Percentiles rank a stretch among this genome's conserved stretches.
phyloP scores from a whole-genome alignment of 2,329 filamentous ascomycete species.

The Sporothrix protearum region DNA sequence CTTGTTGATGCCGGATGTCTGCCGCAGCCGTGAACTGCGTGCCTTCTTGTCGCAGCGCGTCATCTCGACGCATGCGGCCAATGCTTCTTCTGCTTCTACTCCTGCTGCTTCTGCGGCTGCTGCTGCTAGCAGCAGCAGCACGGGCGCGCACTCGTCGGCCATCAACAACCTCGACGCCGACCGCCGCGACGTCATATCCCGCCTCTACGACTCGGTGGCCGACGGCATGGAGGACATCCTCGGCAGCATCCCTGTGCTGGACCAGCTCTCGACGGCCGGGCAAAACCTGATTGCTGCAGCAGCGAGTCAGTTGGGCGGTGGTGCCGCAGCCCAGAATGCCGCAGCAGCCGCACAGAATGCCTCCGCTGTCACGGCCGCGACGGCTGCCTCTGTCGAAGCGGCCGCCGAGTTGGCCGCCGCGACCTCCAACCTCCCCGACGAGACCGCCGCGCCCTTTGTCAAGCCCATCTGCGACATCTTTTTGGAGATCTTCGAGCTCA shows the following conservation, averaged over 20 bases:
- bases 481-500: conserved; percentile 90
- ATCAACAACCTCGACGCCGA: conserved; percentile 43
- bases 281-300: conserved; percentile 84
- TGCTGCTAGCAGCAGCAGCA: no score
- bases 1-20: conserved; percentile 84
- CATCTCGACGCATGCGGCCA: conserved; percentile 47
- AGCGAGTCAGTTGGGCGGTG: conserved; percentile 58
- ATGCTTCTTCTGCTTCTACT: no score
- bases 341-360: neutral
- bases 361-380: neutral
- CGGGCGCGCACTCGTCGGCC: no score
- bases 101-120: no score
- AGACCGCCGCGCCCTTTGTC: conserved; percentile 65
- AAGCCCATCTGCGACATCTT: conserved; percentile 98
- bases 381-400: neutral
- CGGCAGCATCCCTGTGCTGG: conserved; percentile 90
- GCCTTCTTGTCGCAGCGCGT: conserved; percentile 90
- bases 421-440: conserved; percentile 71
- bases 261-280: conserved; percentile 87
- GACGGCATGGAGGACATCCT: conserved; percentile 98
- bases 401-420: conserved; percentile 59
- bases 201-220: conserved; percentile 93
- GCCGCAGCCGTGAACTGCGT: conserved; percentile 84
- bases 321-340: conserved; percentile 32
- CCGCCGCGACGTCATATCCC: conserved; percentile 84